These are phyloP conservation scores for Neopestalotiopsis clavispora DNA, from an alignment of 2,329 filamentous ascomycete species.

Conservation along the genomic window DNA sequence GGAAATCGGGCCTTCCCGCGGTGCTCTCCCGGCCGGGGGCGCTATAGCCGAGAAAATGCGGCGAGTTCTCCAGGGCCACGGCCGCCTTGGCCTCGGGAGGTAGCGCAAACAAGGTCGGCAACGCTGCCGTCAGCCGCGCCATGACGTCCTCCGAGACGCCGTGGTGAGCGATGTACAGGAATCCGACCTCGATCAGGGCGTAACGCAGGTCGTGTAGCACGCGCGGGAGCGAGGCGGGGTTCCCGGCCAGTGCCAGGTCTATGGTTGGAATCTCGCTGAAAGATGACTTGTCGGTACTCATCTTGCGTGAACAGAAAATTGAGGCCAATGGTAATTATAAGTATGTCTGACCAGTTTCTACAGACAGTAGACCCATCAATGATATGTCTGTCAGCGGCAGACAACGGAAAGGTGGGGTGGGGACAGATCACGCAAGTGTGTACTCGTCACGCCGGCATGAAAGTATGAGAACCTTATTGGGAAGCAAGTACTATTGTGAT, in stretches of 20 bases:
- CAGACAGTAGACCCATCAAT: too few species aligned
- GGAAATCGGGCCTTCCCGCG: slow-evolving; percentile 52
- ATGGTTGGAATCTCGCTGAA: slow-evolving; percentile 53
- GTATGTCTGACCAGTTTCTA: too few species aligned
- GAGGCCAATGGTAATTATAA: too few species aligned
- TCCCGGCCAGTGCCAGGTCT: slow-evolving; percentile 49
- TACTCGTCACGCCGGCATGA: too few species aligned
- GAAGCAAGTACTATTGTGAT: too few species aligned
- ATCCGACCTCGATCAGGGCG: slow-evolving; percentile 56
- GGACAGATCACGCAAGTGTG: too few species aligned
- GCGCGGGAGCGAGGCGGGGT: slow-evolving; percentile 30
- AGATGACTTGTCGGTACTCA: slow-evolving; percentile 9
- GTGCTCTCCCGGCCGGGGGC: slow-evolving; percentile 60
- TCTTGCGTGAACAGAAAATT: too few species aligned
- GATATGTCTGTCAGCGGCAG: too few species aligned
- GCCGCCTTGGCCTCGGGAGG: slow-evolving; percentile 40
- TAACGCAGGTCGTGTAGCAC: slow-evolving; percentile 45
- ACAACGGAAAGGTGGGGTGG: too few species aligned
- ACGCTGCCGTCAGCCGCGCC: slow-evolving; percentile 40
- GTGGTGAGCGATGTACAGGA: slow-evolving; percentile 58
- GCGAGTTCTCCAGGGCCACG: slow-evolving; percentile 55
- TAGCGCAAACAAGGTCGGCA: slow-evolving; percentile 51
- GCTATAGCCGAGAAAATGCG: slow-evolving; percentile 66
- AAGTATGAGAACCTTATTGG: too few species aligned
- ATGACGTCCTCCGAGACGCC: slow-evolving; percentile 43